phyloP scores from a whole-genome alignment of 371 early-diverging fungal species.

The Sporodiniella umbellata region DNA sequence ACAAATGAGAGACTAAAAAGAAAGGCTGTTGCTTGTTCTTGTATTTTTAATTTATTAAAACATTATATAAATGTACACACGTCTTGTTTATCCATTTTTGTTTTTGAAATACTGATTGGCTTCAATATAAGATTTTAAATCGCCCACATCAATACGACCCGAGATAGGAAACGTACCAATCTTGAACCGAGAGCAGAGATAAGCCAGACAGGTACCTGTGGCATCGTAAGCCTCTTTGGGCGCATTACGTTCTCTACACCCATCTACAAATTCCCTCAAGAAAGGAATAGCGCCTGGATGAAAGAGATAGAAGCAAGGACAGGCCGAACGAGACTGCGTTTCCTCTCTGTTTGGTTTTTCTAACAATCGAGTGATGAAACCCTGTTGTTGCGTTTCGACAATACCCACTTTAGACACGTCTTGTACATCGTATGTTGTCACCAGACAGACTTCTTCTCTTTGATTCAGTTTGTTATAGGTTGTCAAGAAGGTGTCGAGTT shows the following conservation, averaged over 20 bases:
- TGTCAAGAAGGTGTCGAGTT: constrained; percentile 19
- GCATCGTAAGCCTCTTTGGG: constrained; percentile 55
- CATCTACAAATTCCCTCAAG: constrained; percentile 43
- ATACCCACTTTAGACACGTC: constrained; percentile 58
- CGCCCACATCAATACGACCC: constrained; percentile 66
- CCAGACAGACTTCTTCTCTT: constrained; percentile 24
- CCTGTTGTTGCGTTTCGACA: constrained; percentile 35
- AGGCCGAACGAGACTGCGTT: constrained; percentile 49
- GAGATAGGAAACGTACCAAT: constrained; percentile 44
- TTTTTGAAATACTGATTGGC: constrained; percentile 48
- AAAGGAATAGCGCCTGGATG: constrained; percentile 22
- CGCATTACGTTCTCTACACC: constrained; percentile 19
- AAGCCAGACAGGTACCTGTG: constrained; percentile 55
- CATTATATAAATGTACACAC: too few species aligned
- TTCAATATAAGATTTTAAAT: constrained; percentile 46
- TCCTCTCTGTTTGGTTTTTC: constrained; percentile 54
- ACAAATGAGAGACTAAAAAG: too few species aligned
- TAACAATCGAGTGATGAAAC: constrained; percentile 42
- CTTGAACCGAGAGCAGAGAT: constrained; percentile 41
- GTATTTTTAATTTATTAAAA: too few species aligned
- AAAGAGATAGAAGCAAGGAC: constrained; percentile 64
- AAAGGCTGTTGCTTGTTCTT: too few species aligned
- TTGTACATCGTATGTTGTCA: constrained; percentile 44
- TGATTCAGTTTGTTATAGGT: constrained; percentile 2
- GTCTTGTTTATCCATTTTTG: too few species aligned